A percentile compares a stretch with the other conserved stretches of the same genome.
These are phyloP conservation scores for Pythium monospermum DNA, from an alignment of 352 stramenopile species.

Conservation along the genomic window DNA sequence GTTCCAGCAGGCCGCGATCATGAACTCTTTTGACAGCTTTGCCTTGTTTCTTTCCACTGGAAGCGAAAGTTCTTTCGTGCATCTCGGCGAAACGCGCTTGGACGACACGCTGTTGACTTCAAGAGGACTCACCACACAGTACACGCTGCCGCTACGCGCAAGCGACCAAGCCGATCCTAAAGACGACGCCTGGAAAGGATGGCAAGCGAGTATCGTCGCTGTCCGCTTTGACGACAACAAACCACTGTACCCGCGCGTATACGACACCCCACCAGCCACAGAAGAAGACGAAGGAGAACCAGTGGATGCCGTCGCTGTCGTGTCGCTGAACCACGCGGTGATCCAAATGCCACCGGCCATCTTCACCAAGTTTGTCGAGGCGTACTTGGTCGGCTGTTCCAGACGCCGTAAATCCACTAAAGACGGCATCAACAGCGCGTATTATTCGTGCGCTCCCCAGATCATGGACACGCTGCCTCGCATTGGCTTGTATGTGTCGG, in stretches of 20 bases:
- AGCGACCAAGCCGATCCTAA: too few species aligned
- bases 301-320: not conserved
- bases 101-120: not conserved
- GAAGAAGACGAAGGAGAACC: too few species aligned
- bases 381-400: not conserved
- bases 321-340: not conserved
- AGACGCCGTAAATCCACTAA: too few species aligned
- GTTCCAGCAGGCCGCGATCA: not conserved
- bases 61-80: conserved; percentile 1
- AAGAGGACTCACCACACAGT: not conserved
- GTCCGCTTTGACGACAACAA: conserved; percentile 4
- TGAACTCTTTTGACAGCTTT: not conserved
- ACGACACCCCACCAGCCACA: too few species aligned
- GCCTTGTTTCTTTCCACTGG: not conserved
- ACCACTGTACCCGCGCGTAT: conserved; percentile 1
- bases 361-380: not conserved
- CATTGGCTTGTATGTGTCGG: not conserved
- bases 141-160: not conserved
- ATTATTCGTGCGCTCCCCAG: conserved; percentile 1
- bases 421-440: not conserved
- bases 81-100: not conserved
- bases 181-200: too few species aligned
- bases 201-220: conserved; percentile 1
- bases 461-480: conserved; percentile 2
- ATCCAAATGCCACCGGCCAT: not conserved